Base-by-base conservation (phyloP, 495 filamentous ascomycete genomes). In the Xylaria curta region DNA sequence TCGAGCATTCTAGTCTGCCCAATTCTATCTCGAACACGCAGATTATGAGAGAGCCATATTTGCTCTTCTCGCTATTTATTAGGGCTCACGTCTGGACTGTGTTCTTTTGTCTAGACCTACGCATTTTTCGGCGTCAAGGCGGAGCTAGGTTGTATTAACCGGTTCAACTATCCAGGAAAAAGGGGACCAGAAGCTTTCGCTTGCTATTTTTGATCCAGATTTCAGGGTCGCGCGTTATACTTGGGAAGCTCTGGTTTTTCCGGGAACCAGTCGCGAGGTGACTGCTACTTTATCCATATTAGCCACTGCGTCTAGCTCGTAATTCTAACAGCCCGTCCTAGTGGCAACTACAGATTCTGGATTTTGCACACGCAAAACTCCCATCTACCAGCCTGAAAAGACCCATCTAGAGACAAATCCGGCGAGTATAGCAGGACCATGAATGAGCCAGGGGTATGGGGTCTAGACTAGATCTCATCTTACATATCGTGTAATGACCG, bases 11-110 rank as follows among this genome's bases (percentile, higher is more conserved):
- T 36, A 36, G 24, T 12, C 56, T 44, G 19, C 15, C 21, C 24
- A 24, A 24, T 49, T 40, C 21, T 26, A 53, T 54, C 54, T 54
- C 56, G 40, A 33, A 69, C 47, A 4, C 26, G 54, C n/a, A 38
- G 46, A n/a, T 59, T 51, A 58, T 58, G 69, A 74, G 40, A 53
- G 53, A 69, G 53, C 70, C 61, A 64, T 65, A 60, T 70, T 63
- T 73, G 67, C 65, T 63, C 31, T 15, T 63, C 53, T 64, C 60
- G 65, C 66, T 68, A 71, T 74, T 74, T 67, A 76, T 53, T 47
- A 70, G 51, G 64, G 62, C 73, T 67, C 66, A 71, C 70, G 56
- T 72, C 76, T 78, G 75, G 76, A 78, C 74, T 75, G 68, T 49
- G 68, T 73, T 70, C 72, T 70, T 26, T 61, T 75, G 56, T 75